Evolutionary conservation across 345 rosid genomes (phyloP).

Genomic region (Euclidium syriacum): DNA sequence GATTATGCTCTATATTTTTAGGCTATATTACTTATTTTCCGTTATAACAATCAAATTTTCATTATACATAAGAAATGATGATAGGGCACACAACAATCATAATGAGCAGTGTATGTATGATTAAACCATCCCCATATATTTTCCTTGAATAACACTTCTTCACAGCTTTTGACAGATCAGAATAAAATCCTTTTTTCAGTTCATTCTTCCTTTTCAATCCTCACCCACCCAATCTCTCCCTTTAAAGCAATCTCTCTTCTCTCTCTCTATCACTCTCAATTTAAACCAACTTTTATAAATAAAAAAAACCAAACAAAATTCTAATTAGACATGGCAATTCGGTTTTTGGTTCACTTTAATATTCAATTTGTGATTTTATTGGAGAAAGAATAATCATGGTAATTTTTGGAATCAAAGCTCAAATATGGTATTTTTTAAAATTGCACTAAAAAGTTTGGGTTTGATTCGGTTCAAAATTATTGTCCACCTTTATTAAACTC

Average conservation of each 20-base stretch:
- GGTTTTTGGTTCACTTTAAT: no score
- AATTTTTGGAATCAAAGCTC: no score
- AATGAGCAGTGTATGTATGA: conserved; percentile 24
- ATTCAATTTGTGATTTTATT: no score
- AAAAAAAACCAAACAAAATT: no score
- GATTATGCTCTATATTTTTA: no score
- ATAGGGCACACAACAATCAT: conserved; percentile 14
- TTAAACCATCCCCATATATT: conserved; percentile 7
- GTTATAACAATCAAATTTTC: not conserved
- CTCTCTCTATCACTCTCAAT: not conserved
- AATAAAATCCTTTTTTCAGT: not conserved
- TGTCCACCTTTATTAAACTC: no score
- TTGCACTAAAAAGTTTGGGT: no score
- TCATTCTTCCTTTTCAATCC: conserved; percentile 27
- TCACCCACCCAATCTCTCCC: conserved; percentile 28
- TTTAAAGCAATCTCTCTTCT: conserved; percentile 26
- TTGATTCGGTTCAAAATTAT: no score
- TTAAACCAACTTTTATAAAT: no score
- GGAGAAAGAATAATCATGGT: no score
- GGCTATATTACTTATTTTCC: not conserved
- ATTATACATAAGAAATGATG: not conserved
- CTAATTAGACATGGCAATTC: no score
- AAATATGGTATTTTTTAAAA: no score
- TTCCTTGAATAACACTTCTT: conserved; percentile 26
- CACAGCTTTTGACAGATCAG: conserved; percentile 25